phyloP scores from a whole-genome alignment of 805 yeast genomes.

The Starmerella asiatica region DNA sequence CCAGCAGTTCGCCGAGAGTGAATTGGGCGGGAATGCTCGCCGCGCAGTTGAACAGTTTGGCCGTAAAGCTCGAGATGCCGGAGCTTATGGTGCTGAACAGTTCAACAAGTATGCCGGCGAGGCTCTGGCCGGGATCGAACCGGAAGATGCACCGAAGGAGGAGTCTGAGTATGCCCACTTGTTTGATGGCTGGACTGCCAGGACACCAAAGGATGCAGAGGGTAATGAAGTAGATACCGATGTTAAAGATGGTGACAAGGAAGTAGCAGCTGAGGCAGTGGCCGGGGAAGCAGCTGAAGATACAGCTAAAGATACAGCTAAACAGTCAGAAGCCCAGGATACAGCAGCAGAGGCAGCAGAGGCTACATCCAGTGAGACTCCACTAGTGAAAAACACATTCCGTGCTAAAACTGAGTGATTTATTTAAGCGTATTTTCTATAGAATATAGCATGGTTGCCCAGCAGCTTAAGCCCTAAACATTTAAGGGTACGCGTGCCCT shows the following conservation, averaged over 20 bases:
- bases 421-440: no score
- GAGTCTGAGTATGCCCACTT: constrained; percentile 18
- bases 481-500: background rate
- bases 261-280: no score
- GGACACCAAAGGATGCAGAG: background rate
- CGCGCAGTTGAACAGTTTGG: constrained; percentile 97
- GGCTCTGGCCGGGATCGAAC: constrained; percentile 9
- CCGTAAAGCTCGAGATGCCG: constrained; percentile 81
- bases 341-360: no score
- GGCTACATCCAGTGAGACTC: no score
- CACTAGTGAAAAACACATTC: no score
- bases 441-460: no score
- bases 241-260: background rate
- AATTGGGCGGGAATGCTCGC: constrained; percentile 64
- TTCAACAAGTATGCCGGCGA: constrained; percentile 41
- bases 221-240: background rate
- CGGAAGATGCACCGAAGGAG: background rate
- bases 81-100: constrained; percentile 60
- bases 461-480: no score
- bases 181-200: constrained; percentile 18
- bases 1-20: constrained; percentile 66
- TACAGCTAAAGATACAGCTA: no score
- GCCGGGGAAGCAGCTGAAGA: no score
- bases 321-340: no score
- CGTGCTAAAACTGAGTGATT: no score